Evolutionary conservation across 768 basidiomycete species (phyloP).

Genomic region (Porphyrellus cyaneotinctus): DNA sequence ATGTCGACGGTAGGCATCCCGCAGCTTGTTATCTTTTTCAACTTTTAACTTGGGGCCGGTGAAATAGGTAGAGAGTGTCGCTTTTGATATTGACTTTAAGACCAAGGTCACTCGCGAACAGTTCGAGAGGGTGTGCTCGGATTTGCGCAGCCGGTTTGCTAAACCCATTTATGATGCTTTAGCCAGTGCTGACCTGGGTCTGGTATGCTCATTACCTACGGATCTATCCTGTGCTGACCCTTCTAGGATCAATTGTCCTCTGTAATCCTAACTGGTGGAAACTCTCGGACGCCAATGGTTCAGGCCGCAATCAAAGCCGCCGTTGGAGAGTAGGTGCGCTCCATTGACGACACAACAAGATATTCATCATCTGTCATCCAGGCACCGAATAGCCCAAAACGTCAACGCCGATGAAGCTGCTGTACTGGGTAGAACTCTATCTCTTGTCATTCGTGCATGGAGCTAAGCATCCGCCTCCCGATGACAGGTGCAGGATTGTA

Average conservation of each 20-base stretch:
- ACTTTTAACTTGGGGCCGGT: not conserved
- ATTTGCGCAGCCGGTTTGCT: constrained; percentile 58
- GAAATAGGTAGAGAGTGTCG: constrained; percentile 76
- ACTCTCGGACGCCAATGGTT: constrained; percentile 87
- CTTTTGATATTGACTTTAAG: constrained; percentile 88
- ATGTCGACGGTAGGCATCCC: constrained; percentile 55
- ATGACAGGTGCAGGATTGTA: constrained; percentile 74
- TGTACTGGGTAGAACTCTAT: constrained; percentile 59
- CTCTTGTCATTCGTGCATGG: not conserved
- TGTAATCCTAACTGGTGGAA: constrained; percentile 90
- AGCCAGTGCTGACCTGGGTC: constrained; percentile 55
- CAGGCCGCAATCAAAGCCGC: constrained; percentile 73
- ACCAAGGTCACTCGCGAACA: constrained; percentile 68
- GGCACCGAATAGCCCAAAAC: constrained; percentile 85
- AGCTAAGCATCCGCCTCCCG: constrained; percentile 1
- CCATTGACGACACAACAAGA: not conserved
- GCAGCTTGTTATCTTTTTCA: not conserved
- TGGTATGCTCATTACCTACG: constrained; percentile 42
- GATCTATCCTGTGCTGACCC: not conserved
- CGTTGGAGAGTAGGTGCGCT: constrained; percentile 66
- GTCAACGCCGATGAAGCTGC: constrained; percentile 97
- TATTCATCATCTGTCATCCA: constrained; percentile 22
- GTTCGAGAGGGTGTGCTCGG: constrained; percentile 74
- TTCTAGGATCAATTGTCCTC: constrained; percentile 77
- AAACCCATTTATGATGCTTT: constrained; percentile 76